A percentile compares a stretch with the other conserved stretches of the same genome.
Evolutionary conservation across 768 basidiomycete species (phyloP).

Genomic region (Lepiota brunneoincarnata): DNA sequence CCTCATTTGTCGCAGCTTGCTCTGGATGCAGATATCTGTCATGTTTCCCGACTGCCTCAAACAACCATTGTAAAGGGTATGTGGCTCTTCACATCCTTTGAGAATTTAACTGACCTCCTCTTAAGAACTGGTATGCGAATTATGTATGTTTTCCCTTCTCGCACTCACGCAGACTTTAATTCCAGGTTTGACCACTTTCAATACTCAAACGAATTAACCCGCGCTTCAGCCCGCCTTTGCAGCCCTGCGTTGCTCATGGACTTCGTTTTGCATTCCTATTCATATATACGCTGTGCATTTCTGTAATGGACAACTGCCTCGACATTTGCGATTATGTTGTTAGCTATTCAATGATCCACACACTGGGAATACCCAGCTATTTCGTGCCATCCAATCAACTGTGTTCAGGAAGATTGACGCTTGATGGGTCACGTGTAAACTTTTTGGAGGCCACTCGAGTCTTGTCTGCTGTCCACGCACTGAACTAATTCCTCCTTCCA

Average conservation of each 20-base stretch:
- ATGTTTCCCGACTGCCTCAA: conserved; percentile 77
- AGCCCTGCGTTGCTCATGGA: not conserved
- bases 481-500: not conserved
- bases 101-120: conserved; percentile 7
- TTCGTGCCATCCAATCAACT: not conserved
- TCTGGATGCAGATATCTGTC: conserved; percentile 87
- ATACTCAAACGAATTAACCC: not conserved
- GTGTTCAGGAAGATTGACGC: not conserved
- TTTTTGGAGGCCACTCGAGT: not conserved
- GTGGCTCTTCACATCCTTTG: conserved; percentile 15
- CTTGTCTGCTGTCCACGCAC: not conserved
- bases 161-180: not conserved
- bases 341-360: no score
- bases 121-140: conserved; percentile 32
- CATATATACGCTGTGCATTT: conserved; percentile 1
- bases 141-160: not conserved
- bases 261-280: not conserved
- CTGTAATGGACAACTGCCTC: not conserved
- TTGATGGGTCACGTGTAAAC: not conserved
- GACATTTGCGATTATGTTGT: not conserved
- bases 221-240: not conserved
- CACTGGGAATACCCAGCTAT: not conserved
- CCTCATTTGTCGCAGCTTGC: conserved; percentile 51
- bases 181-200: conserved; percentile 17
- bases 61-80: conserved; percentile 65